Evolutionary conservation across 805 yeast genomes (phyloP).

Genomic region (Candida ponderosae): DNA sequence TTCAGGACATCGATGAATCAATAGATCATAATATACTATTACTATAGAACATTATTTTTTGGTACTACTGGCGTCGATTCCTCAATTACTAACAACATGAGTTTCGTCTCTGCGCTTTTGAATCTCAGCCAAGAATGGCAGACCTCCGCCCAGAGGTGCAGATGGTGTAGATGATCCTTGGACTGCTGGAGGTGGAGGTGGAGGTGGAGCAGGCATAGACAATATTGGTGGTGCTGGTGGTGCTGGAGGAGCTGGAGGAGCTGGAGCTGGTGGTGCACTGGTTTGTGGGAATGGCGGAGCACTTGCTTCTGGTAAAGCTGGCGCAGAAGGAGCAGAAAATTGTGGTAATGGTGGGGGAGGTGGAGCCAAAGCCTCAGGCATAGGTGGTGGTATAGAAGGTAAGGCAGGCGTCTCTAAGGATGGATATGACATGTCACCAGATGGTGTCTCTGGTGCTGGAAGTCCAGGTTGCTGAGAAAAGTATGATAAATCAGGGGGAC

Average conservation of each 20-base stretch:
- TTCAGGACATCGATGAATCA: no score
- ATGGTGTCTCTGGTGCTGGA: no score
- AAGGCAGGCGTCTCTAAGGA: no score
- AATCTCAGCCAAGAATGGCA: conserved; percentile 44
- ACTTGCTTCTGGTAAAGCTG: conserved; percentile 9
- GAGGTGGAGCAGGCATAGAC: conserved; percentile 22
- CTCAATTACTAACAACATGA: conserved; percentile 34
- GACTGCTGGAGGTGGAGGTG: conserved; percentile 22
- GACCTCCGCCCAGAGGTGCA: conserved; percentile 26
- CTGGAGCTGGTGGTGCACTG: conserved; percentile 24
- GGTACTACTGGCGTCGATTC: conserved; percentile 2
- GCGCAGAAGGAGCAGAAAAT: conserved; percentile 17
- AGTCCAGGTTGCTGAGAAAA: no score
- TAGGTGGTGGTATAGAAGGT: conserved; percentile 24
- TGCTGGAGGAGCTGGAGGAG: conserved; percentile 22
- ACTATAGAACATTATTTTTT: no score
- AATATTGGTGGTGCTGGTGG: conserved; percentile 28
- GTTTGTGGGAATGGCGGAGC: conserved; percentile 29
- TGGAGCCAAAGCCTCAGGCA: conserved; percentile 24
- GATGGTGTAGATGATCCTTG: conserved; percentile 21
- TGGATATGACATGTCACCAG: no score
- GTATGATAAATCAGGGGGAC: no score
- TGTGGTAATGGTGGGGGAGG: conserved; percentile 21
- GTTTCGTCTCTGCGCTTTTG: conserved; percentile 40
- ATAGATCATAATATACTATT: no score